These are phyloP conservation scores for Trichoderma cornu-damae DNA, from an alignment of 2,329 filamentous ascomycete genomes.

Conservation along the genomic window DNA sequence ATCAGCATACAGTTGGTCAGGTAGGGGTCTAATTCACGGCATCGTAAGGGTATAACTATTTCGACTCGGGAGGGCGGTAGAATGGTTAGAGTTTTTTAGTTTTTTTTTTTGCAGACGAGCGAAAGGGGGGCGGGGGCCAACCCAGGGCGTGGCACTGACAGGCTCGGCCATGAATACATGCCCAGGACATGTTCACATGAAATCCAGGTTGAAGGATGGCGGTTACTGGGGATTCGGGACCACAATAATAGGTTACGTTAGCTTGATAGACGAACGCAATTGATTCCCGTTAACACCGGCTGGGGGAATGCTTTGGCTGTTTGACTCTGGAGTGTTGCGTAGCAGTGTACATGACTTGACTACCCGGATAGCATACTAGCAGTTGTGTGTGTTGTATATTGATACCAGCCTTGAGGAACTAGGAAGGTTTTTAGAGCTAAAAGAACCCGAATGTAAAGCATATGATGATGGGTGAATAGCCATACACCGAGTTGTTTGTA, in stretches of 20 bases:
- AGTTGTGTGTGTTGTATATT: no score
- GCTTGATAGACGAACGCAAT: conserved; percentile 21
- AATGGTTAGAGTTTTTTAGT: conserved; percentile 29
- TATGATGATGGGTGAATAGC: no score
- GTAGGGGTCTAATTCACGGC: conserved; percentile 24
- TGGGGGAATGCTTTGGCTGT: background rate
- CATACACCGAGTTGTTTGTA: no score
- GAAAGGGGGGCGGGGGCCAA: background rate
- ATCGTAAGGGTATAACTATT: conserved; percentile 26
- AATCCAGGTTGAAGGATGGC: background rate
- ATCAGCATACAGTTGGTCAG: conserved; percentile 20
- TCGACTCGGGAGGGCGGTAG: conserved; percentile 35
- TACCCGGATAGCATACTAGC: background rate
- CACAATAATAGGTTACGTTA: conserved; percentile 15
- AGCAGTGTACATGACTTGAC: no score
- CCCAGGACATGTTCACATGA: conserved; percentile 1
- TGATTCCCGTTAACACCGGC: background rate
- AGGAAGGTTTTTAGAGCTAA: no score
- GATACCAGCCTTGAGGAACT: no score
- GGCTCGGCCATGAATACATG: conserved; percentile 13
- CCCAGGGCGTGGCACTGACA: conserved; percentile 16
- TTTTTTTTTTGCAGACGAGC: background rate
- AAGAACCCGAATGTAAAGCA: no score
- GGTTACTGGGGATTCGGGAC: background rate
- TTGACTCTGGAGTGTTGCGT: background rate